Percentiles rank a stretch among this genome's conserved stretches.
phyloP scores from a whole-genome alignment of 225 moss, liverwort and hornwort genomes.

The Ulota crispa region DNA sequence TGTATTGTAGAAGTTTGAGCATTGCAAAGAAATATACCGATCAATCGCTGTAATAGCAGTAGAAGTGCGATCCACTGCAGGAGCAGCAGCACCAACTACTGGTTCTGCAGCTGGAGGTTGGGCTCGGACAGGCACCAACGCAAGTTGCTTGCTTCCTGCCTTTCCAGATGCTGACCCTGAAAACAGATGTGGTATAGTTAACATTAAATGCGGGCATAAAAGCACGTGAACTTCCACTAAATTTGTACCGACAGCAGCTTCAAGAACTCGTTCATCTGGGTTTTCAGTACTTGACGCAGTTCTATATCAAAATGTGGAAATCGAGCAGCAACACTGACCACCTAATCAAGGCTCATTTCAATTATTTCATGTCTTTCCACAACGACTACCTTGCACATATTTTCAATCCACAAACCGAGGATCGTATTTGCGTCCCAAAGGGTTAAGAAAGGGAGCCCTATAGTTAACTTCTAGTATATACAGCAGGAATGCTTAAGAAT shows the following conservation, averaged over 20 bases:
- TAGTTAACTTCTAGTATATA: background rate
- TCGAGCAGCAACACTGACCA: background rate
- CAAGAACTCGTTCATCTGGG: background rate
- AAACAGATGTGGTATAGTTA: slow-evolving; percentile 12
- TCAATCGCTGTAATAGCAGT: slow-evolving; percentile 57
- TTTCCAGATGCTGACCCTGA: slow-evolving; percentile 52
- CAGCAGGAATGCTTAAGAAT: background rate
- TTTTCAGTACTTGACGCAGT: background rate
- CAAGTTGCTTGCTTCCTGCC: slow-evolving; percentile 64
- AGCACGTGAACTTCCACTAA: background rate
- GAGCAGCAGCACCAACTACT: slow-evolving; percentile 54
- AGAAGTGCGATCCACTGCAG: slow-evolving; percentile 49
- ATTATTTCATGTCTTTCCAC: background rate
- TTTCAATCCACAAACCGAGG: background rate
- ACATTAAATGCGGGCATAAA: background rate
- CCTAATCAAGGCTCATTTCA: background rate
- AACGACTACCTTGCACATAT: background rate
- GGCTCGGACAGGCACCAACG: slow-evolving; percentile 48
- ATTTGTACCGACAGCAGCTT: background rate
- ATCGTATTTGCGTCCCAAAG: background rate
- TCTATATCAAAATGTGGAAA: background rate
- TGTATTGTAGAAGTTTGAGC: background rate
- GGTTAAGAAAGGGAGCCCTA: background rate
- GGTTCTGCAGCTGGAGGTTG: slow-evolving; percentile 62
- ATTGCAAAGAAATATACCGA: slow-evolving; percentile 42